A percentile compares a stretch with the other conserved stretches of the same genome.
phyloP scores from a whole-genome alignment of 2,329 filamentous ascomycete species.

The Aspergillus phoenicis region DNA sequence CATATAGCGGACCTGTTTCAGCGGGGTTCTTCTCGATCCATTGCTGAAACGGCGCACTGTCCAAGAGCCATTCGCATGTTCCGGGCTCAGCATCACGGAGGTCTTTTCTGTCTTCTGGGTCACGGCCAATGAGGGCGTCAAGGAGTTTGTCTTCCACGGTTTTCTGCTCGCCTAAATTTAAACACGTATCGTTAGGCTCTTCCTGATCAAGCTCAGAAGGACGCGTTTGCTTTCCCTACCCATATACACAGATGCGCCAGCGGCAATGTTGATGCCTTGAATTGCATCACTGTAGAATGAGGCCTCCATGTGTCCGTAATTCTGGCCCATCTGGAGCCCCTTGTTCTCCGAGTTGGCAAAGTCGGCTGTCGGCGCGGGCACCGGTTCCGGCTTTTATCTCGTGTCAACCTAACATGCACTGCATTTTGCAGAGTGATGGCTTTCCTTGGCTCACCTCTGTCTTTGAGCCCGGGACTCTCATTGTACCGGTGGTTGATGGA shows the following conservation, averaged over 20 bases:
- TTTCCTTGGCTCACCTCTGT: no score
- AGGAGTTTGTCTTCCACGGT: conserved; percentile 5
- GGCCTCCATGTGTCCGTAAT: neutral
- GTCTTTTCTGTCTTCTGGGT: neutral
- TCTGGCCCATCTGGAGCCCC: conserved; percentile 6
- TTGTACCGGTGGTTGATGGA: no score
- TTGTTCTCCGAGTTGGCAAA: conserved; percentile 3
- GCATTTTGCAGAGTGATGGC: no score
- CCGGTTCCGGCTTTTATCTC: neutral
- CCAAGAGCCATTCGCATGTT: conserved; percentile 4
- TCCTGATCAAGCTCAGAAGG: no score
- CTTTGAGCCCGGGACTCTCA: no score
- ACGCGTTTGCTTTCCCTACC: neutral
- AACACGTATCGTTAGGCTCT: neutral
- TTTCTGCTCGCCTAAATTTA: neutral
- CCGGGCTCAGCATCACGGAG: neutral
- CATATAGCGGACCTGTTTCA: neutral
- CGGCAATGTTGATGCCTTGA: neutral
- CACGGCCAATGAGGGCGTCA: neutral
- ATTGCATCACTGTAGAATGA: conserved; percentile 4
- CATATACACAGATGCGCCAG: conserved; percentile 5
- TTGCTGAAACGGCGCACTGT: neutral
- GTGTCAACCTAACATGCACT: neutral
- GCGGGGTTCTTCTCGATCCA: neutral
- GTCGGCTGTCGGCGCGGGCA: neutral